Evolutionary conservation across 495 filamentous ascomycete species (phyloP), one percentile per base, ranked within the genome.

Genomic region (Saxophila tyrrhenica): DNA sequence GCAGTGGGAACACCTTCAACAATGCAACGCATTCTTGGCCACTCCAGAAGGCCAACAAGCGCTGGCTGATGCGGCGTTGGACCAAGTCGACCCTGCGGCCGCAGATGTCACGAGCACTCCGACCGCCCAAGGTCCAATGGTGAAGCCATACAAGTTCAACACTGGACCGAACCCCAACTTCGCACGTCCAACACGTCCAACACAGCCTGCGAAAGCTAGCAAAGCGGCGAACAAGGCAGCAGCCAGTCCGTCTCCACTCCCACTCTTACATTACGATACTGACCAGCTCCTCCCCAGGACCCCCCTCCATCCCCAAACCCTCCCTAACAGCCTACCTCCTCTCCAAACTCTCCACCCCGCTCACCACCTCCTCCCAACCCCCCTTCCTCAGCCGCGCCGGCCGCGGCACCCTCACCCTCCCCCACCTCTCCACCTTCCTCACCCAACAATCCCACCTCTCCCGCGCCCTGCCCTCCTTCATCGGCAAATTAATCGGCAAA

Each of bases 381-480:
- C 76, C 78, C 0, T 90, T 90, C 72, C 80, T 90, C 51, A 71
- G 73, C 22, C 72, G 77, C 50, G 84, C 84, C 23, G 84, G 84
- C 23, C 67, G 72, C 48, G 85, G 85, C 52, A 75, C 71, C 2
- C 72, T 89, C 29, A 66, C 76, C 20, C 76, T 78, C 43, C 58
- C 68, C 1, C 64, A 70, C 0, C 75, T 89, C 13, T 74, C 77
- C 35, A 72, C 77, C 65, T 90, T 85, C 85, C 77, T 90, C 39
- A 75, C 82, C 21, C 84, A 88, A 68, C 86, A 90, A 70, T 70
- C 82, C 9, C 74, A 88, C 50, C 88, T 89, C 69, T 79, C 83
- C 20, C 83, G 86, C 56, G 78, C 79, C 48, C 86, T 85, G 64
- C 72, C 87, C 64, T 72, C 80, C 38, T 86, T 85, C 62, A 79